phyloP scores from a whole-genome alignment of 306 rosid species.

The Prunus mira region DNA sequence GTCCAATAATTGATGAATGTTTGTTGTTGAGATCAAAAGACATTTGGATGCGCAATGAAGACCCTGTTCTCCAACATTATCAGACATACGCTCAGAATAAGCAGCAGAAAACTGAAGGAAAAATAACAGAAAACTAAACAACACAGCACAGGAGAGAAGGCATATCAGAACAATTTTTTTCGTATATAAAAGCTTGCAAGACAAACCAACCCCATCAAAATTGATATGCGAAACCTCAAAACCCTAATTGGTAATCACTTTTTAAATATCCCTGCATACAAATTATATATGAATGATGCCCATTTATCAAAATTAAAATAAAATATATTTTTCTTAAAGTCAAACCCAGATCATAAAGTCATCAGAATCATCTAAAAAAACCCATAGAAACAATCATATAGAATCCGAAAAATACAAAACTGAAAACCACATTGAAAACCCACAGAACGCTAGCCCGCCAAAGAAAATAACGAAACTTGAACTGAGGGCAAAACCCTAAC shows the following conservation, averaged over 20 bases:
- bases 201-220: no score
- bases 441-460: not conserved
- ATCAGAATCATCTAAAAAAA: not conserved
- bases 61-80: slow-evolving; percentile 28
- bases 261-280: not conserved
- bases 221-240: not conserved
- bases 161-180: not conserved
- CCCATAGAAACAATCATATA: not conserved
- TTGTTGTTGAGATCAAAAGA: slow-evolving; percentile 38
- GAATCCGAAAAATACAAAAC: not conserved
- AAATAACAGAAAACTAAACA: not conserved
- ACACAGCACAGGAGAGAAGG: no score
- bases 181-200: no score
- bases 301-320: not conserved
- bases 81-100: not conserved
- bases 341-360: not conserved
- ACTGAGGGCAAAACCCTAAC: not conserved
- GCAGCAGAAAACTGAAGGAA: not conserved
- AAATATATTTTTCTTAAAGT: not conserved
- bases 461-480: not conserved
- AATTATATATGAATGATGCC: not conserved
- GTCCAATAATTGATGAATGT: slow-evolving; percentile 10
- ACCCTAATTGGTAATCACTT: not conserved
- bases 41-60: slow-evolving; percentile 29
- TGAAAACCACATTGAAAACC: not conserved